Evolutionary conservation across 2,329 filamentous ascomycete species (phyloP).

Genomic region (Blastomyces parvus): DNA sequence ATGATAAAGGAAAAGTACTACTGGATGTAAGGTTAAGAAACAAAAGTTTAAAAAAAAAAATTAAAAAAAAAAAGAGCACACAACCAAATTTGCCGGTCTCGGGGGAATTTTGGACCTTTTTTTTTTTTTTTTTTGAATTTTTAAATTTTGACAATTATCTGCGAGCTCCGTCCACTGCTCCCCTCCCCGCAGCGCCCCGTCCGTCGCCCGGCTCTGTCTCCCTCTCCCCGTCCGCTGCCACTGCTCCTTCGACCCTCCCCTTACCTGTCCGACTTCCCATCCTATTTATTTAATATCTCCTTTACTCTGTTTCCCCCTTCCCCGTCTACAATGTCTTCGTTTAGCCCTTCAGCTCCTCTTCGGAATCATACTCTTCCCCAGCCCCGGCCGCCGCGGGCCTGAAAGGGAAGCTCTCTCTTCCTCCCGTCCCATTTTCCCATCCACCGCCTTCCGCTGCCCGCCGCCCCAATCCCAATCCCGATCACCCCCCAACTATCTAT

Average conservation of each 20-base stretch:
- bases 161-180: too few relatives aligned
- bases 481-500: not conserved
- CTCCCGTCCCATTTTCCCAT: not conserved
- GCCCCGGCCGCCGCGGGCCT: slow-evolving; percentile 38
- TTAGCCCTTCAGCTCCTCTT: slow-evolving; percentile 23
- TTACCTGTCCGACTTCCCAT: slow-evolving; percentile 4
- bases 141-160: too few relatives aligned
- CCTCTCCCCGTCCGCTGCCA: not conserved
- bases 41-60: too few relatives aligned
- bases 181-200: not conserved
- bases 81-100: too few relatives aligned
- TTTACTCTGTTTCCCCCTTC: slow-evolving; percentile 15
- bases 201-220: not conserved
- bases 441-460: not conserved
- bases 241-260: not conserved
- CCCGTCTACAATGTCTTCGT: slow-evolving; percentile 31
- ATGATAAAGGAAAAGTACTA: too few relatives aligned
- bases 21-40: too few relatives aligned
- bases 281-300: slow-evolving; percentile 3
- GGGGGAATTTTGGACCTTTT: too few relatives aligned
- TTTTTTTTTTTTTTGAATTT: too few relatives aligned
- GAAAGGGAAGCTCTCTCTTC: slow-evolving; percentile 29
- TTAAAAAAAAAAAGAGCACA: too few relatives aligned
- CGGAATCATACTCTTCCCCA: slow-evolving; percentile 24
- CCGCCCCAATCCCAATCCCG: not conserved